Evolutionary conservation across 305 asterid species (phyloP).

Genomic region (Solanum hybrid): DNA sequence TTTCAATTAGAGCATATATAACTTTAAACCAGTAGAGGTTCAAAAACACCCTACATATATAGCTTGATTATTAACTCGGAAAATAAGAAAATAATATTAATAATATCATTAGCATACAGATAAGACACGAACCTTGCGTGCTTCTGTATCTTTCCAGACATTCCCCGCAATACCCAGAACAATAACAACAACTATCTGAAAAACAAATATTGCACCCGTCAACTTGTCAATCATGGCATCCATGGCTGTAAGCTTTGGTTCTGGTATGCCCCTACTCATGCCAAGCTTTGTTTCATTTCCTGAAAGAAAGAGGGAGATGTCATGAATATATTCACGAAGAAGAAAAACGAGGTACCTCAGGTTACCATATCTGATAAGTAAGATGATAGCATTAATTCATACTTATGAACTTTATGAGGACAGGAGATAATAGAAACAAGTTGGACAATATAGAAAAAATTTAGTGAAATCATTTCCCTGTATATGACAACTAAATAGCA

Average conservation of each 20-base stretch:
- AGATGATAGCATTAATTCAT: slow-evolving; percentile 1
- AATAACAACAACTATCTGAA: slow-evolving; percentile 89
- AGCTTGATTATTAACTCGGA: not conserved
- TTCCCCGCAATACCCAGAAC: slow-evolving; percentile 95
- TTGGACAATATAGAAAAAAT: not conserved
- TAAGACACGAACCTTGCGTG: slow-evolving; percentile 57
- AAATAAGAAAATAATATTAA: not conserved
- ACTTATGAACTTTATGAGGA: not conserved
- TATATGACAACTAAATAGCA: not conserved
- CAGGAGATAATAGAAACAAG: slow-evolving; percentile 1
- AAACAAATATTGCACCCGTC: slow-evolving; percentile 95
- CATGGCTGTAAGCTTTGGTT: slow-evolving; percentile 96
- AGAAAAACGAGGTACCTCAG: not conserved
- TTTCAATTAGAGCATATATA: not conserved
- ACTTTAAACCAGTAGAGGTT: not conserved
- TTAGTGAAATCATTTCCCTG: slow-evolving; percentile 3
- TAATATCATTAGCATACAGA: not conserved
- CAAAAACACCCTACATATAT: not conserved
- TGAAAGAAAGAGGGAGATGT: slow-evolving; percentile 18
- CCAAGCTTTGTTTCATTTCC: slow-evolving; percentile 99
- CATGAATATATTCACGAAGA: not conserved
- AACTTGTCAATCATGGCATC: slow-evolving; percentile 99
- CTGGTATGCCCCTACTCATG: slow-evolving; percentile 96
- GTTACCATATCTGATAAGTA: not conserved
- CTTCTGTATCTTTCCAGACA: slow-evolving; percentile 97